These are phyloP conservation scores for Clitopilus hobsonii DNA, from an alignment of 768 basidiomycete genomes.

Conservation along the genomic window DNA sequence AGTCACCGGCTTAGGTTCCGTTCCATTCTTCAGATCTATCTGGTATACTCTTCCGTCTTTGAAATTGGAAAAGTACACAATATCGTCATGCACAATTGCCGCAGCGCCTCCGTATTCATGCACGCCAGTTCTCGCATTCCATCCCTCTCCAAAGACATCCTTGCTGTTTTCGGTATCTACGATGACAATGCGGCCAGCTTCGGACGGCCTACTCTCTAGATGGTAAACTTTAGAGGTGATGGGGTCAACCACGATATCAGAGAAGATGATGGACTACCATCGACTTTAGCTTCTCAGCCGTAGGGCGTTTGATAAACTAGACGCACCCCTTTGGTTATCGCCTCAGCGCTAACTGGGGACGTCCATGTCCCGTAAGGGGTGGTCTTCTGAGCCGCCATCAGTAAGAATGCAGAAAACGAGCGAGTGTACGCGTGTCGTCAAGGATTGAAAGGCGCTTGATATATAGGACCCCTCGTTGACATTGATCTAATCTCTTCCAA, in stretches of 20 bases:
- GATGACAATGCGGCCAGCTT: slow-evolving; percentile 47
- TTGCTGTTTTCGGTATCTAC: slow-evolving; percentile 42
- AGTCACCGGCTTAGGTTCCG: slow-evolving; percentile 45
- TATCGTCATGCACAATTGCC: slow-evolving; percentile 39
- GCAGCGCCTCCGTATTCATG: slow-evolving; percentile 67
- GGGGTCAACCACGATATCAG: slow-evolving; percentile 51
- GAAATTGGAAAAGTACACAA: slow-evolving; percentile 51
- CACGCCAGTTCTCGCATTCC: slow-evolving; percentile 56
- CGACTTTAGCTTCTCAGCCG: no score
- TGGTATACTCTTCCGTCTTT: slow-evolving; percentile 46
- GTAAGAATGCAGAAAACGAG: no score
- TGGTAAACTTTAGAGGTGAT: slow-evolving; percentile 42
- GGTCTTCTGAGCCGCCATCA: slow-evolving; percentile 1
- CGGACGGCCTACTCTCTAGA: slow-evolving; percentile 54
- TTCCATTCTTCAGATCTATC: slow-evolving; percentile 17
- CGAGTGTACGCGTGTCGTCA: no score
- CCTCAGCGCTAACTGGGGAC: slow-evolving; percentile 50
- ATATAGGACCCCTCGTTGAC: no score
- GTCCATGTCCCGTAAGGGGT: slow-evolving; percentile 64
- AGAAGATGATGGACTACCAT: slow-evolving; percentile 7
- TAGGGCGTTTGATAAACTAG: no score
- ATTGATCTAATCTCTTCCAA: no score
- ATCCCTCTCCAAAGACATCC: slow-evolving; percentile 52
- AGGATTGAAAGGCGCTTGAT: no score
- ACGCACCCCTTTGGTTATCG: slow-evolving; percentile 39